phyloP scores from a whole-genome alignment of 331 rosid genomes.

The Ulmus americana region DNA sequence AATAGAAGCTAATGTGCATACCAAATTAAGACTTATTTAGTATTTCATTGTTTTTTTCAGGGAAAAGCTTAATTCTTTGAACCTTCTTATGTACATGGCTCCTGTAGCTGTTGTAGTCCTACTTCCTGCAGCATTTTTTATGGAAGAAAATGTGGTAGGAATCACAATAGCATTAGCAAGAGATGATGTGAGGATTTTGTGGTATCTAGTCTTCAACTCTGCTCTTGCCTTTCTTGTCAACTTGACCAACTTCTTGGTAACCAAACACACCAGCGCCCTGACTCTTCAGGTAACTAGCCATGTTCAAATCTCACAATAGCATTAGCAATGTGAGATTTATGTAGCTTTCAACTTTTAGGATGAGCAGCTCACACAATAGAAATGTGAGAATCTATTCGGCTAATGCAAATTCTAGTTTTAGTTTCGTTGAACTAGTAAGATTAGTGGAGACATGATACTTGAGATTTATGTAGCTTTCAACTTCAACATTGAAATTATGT shows the following conservation, averaged over 20 bases:
- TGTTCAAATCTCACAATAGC: too few relatives aligned
- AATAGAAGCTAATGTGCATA: not conserved
- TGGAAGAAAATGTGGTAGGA: conserved; percentile 34
- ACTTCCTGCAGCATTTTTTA: conserved; percentile 31
- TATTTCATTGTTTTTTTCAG: conserved; percentile 14
- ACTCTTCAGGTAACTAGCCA: conserved; percentile 47
- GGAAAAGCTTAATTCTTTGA: conserved; percentile 39
- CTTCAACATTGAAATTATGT: too few relatives aligned
- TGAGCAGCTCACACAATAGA: too few relatives aligned
- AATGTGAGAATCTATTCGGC: too few relatives aligned
- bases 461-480: too few relatives aligned
- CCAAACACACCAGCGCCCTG: conserved; percentile 34
- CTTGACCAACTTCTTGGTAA: conserved; percentile 49
- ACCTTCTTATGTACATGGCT: conserved; percentile 35
- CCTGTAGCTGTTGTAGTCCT: conserved; percentile 32
- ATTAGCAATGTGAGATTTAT: too few relatives aligned
- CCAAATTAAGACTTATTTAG: not conserved
- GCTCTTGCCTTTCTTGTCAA: conserved; percentile 37
- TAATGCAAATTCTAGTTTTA: too few relatives aligned
- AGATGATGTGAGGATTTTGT: conserved; percentile 27
- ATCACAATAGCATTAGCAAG: conserved; percentile 35
- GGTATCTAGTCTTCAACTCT: conserved; percentile 37
- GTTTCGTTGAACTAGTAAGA: too few relatives aligned
- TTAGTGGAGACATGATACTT: too few relatives aligned
- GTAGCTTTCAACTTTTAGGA: too few relatives aligned